Evolutionary conservation across 2,329 filamentous ascomycete genomes (phyloP).

Genomic region (Colletotrichum destructivum): DNA sequence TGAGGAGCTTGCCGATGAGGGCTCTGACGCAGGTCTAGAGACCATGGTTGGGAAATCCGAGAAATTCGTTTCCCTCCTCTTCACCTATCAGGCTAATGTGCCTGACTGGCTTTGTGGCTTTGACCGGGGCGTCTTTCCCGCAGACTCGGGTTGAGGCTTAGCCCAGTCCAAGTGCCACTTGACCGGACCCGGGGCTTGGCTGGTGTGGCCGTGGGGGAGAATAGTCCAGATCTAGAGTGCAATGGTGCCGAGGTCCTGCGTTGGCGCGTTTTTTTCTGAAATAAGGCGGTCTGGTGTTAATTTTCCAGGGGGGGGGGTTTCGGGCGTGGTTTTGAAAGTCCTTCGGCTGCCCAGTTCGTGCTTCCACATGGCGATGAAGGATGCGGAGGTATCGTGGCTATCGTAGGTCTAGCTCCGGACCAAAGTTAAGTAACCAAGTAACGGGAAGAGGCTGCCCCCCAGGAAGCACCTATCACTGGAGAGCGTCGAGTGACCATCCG

Average conservation of each 20-base stretch:
- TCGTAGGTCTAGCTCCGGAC: conserved; percentile 7
- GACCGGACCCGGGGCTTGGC: conserved; percentile 29
- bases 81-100: conserved; percentile 2
- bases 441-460: background rate
- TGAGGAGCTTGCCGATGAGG: background rate
- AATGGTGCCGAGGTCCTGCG: conserved; percentile 35
- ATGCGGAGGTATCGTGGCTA: conserved; percentile 17
- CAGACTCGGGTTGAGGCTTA: conserved; percentile 16
- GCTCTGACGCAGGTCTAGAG: background rate
- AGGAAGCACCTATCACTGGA: background rate
- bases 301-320: background rate
- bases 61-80: background rate
- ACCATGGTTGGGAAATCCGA: conserved; percentile 10
- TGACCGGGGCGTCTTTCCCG: conserved; percentile 26
- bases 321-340: conserved; percentile 15
- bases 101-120: conserved; percentile 31
- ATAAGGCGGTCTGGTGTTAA: conserved; percentile 15
- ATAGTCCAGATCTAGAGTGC: conserved; percentile 9
- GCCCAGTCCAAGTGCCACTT: conserved; percentile 33
- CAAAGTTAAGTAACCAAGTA: background rate
- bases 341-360: background rate
- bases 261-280: conserved; percentile 19
- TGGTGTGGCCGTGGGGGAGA: conserved; percentile 14
- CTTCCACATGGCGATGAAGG: background rate
- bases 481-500: conserved; percentile 21